Evolutionary conservation across 106 monocot genomes (phyloP).

Genomic region (Chionographis japonica): DNA sequence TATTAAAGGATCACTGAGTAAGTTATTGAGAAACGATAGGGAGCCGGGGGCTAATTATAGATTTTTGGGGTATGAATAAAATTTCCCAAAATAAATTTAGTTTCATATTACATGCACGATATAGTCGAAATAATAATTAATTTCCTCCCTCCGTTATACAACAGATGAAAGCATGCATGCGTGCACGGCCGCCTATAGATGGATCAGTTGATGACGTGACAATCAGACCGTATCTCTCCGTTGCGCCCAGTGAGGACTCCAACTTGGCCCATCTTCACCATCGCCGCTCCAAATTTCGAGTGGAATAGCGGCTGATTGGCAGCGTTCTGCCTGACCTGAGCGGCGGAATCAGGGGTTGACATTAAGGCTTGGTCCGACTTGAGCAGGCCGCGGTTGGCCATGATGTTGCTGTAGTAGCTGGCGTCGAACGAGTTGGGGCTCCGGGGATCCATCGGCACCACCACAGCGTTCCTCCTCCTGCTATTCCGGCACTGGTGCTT

Average conservation of each 20-base stretch:
- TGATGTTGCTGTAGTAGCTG: constrained; percentile 29
- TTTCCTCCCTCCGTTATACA: too few species aligned
- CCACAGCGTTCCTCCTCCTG: constrained; percentile 5
- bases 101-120: too few species aligned
- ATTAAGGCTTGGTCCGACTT: constrained; percentile 44
- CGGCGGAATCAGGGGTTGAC: not conserved
- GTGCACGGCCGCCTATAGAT: too few species aligned
- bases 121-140: too few species aligned
- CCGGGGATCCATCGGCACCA: constrained; percentile 30
- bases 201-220: constrained; percentile 17
- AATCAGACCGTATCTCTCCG: constrained; percentile 42
- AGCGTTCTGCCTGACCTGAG: constrained; percentile 15
- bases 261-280: constrained; percentile 49
- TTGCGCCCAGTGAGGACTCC: constrained; percentile 29
- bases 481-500: constrained; percentile 19
- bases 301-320: not conserved
- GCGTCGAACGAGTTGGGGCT: constrained; percentile 33
- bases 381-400: constrained; percentile 35
- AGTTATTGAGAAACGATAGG: too few species aligned
- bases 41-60: too few species aligned
- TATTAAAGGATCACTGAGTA: too few species aligned
- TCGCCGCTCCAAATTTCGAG: constrained; percentile 23
- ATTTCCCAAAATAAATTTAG: too few species aligned
- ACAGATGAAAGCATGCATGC: too few species aligned
- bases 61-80: too few species aligned